These are phyloP conservation scores for Xylaria venustula DNA, from an alignment of 495 filamentous ascomycete genomes.

Conservation along the genomic window DNA sequence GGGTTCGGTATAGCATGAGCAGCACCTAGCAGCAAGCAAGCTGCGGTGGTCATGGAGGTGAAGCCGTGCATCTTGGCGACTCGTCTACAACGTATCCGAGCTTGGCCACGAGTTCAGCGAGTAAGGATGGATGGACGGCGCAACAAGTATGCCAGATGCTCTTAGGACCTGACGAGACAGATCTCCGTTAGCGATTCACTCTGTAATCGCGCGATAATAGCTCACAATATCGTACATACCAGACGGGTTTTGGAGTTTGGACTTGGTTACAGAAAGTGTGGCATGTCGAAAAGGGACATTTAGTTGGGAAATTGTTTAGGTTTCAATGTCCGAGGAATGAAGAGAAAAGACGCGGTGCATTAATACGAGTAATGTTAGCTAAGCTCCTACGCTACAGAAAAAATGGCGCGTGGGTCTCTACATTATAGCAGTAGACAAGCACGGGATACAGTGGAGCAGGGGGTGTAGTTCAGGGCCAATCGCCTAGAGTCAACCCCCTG, in stretches of 20 bases:
- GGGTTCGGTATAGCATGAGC: slow-evolving; percentile 12
- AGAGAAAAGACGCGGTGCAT: too few species aligned
- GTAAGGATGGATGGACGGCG: background rate
- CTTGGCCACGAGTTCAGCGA: background rate
- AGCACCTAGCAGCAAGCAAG: slow-evolving; percentile 1
- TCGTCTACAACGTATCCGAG: background rate
- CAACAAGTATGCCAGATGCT: too few species aligned
- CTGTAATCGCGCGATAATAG: background rate
- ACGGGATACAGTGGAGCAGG: background rate
- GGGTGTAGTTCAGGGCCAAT: background rate
- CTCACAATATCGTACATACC: background rate
- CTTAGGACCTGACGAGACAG: too few species aligned
- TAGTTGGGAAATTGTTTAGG: too few species aligned
- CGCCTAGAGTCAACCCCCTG: background rate
- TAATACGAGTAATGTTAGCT: background rate
- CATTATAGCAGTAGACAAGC: too few species aligned
- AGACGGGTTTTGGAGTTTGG: background rate
- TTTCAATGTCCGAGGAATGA: too few species aligned
- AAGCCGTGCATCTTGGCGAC: slow-evolving; percentile 1
- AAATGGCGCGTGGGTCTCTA: too few species aligned
- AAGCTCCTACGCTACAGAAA: background rate
- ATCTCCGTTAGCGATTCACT: background rate
- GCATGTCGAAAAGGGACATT: too few species aligned
- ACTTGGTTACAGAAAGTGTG: background rate
- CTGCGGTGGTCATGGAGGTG: background rate